Evolutionary conservation across 202 grass and related monocot genomes (phyloP).

Genomic region (Sporobolus alterniflorus): DNA sequence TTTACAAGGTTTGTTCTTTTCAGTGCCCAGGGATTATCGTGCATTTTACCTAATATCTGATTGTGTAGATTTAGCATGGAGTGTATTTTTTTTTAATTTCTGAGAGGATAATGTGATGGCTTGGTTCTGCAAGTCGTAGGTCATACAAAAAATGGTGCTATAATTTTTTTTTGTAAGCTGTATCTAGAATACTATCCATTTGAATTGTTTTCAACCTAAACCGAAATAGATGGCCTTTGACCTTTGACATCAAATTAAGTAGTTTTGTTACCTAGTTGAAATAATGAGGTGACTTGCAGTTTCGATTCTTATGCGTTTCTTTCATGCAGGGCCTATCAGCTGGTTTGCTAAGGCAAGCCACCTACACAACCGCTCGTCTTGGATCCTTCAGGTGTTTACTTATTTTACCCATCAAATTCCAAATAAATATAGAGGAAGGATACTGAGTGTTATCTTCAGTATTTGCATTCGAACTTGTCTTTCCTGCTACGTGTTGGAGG

Average conservation of each 20-base stretch:
- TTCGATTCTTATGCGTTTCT: slow-evolving; percentile 13
- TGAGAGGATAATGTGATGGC: not conserved
- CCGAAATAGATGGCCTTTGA: not conserved
- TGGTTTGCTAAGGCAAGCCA: slow-evolving; percentile 96
- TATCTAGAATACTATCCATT: not conserved
- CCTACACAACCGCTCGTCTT: slow-evolving; percentile 93
- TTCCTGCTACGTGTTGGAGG: not conserved
- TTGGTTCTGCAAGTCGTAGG: not conserved
- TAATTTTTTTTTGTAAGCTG: not conserved
- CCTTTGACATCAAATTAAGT: not conserved
- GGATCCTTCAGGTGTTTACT: slow-evolving; percentile 73
- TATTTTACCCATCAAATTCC: not conserved
- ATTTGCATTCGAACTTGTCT: not conserved
- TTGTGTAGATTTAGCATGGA: not conserved
- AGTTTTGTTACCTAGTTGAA: not conserved
- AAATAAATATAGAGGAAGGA: slow-evolving; percentile 19
- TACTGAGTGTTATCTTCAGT: not conserved
- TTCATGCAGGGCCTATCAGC: slow-evolving; percentile 84
- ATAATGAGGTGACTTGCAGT: not conserved
- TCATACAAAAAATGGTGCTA: not conserved
- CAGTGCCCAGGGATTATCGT: not conserved
- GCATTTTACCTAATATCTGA: not conserved
- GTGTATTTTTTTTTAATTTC: not conserved
- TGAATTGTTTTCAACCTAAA: not conserved
- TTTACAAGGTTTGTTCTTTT: slow-evolving; percentile 60